A percentile compares a stretch with the other conserved stretches of the same genome.
These are phyloP conservation scores for Tulasnella sp. DNA, from an alignment of 768 basidiomycete species.

Conservation along the genomic window DNA sequence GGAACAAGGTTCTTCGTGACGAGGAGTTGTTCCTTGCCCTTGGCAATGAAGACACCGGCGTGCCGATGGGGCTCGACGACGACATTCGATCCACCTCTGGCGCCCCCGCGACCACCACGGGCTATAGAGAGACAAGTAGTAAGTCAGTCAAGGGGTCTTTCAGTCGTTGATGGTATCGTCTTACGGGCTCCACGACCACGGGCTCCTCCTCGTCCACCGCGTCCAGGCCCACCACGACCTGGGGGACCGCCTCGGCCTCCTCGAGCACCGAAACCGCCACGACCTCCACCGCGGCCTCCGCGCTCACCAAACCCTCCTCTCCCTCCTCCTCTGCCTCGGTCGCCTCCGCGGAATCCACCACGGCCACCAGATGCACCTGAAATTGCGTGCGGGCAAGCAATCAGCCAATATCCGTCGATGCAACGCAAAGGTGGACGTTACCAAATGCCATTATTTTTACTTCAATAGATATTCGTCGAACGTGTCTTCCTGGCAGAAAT, in stretches of 20 bases:
- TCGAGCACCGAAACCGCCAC: slow-evolving; percentile 20
- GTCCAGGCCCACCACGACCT: slow-evolving; percentile 37
- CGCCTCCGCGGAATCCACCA: slow-evolving; percentile 34
- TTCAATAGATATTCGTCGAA: neutral
- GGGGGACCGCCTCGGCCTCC: slow-evolving; percentile 38
- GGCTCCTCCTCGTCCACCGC: slow-evolving; percentile 39
- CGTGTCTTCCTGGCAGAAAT: neutral
- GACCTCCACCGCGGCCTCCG: slow-evolving; percentile 27
- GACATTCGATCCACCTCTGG: slow-evolving; percentile 77
- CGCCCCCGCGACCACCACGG: slow-evolving; percentile 67
- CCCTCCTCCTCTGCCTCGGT: slow-evolving; percentile 34
- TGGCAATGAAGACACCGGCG: slow-evolving; percentile 91
- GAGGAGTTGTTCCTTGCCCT: slow-evolving; percentile 93
- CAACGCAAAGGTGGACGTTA: slow-evolving; percentile 14
- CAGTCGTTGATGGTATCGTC: slow-evolving; percentile 3
- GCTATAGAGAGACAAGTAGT: slow-evolving; percentile 42
- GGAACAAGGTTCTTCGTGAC: slow-evolving; percentile 98
- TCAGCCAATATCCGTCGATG: neutral
- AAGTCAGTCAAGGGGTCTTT: slow-evolving; percentile 39
- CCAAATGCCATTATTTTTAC: slow-evolving; percentile 39
- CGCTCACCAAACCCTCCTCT: slow-evolving; percentile 26
- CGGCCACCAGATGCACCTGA: slow-evolving; percentile 23
- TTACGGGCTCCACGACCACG: slow-evolving; percentile 39
- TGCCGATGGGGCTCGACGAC: slow-evolving; percentile 95
- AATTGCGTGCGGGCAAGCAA: slow-evolving; percentile 9